Evolutionary conservation across 129 eudicot species (phyloP).

Genomic region (Centella asiatica): DNA sequence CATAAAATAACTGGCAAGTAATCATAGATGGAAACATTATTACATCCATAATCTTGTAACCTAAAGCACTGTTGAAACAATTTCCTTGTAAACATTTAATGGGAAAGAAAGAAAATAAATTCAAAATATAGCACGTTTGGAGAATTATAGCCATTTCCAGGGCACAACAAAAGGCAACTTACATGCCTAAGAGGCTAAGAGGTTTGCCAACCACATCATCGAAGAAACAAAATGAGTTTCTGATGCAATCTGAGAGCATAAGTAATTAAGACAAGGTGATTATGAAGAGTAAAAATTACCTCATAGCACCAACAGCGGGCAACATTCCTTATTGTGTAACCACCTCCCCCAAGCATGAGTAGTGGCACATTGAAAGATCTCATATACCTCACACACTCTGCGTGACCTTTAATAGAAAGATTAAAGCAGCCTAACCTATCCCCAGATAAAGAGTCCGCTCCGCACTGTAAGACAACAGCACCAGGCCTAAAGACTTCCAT

Average conservation of each 20-base stretch:
- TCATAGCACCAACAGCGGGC: conserved; percentile 99
- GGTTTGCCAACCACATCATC: neutral
- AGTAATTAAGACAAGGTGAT: neutral
- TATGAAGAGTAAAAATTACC: conserved; percentile 28
- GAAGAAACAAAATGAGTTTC: neutral
- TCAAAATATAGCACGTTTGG: no score
- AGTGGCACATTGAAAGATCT: conserved; percentile 95
- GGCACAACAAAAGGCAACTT: no score
- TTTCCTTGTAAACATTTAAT: no score
- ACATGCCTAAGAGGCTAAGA: no score
- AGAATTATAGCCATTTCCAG: no score
- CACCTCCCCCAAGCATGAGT: conserved; percentile 90
- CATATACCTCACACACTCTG: conserved; percentile 92
- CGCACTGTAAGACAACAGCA: conserved; percentile 94
- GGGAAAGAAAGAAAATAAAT: no score
- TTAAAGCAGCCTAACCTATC: conserved; percentile 96
- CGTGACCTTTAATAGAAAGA: conserved; percentile 91
- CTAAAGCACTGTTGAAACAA: no score
- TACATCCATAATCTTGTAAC: no score
- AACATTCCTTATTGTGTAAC: conserved; percentile 91
- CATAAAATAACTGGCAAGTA: no score
- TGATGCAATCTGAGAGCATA: neutral
- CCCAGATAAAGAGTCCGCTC: conserved; percentile 92
- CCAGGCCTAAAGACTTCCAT: conserved; percentile 95
- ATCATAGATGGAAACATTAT: no score